Evolutionary conservation across 768 basidiomycete species (phyloP), one percentile per base, ranked within the genome.

Genomic region (Tylopilus felleus): DNA sequence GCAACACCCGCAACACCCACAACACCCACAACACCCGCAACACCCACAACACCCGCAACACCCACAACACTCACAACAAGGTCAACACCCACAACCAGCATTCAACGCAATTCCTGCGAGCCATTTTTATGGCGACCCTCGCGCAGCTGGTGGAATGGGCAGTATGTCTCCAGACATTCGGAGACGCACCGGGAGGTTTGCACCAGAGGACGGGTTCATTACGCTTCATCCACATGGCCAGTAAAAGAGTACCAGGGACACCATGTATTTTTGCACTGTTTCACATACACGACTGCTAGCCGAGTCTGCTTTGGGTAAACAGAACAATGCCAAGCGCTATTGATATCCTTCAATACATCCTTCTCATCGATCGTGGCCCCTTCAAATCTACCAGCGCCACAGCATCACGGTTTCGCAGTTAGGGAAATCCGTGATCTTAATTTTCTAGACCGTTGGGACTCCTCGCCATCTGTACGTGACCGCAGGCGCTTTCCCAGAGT

Each of bases 101-200:
- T 74, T 74, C 57, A 62, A 61, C 35, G 49, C 69, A 7, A 72
- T 78, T 19, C 59, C 77, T n/a, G 68, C 76, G 0, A 51, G 51
- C 19, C 78, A 77, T 52, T 79, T 79, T 57, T 78, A 78, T 53
- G 73, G 63, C 6, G 62, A 65, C 38, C 69, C 68, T 44, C 64
- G 63, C 38, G 21, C 49, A 16, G 60, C 62, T 8, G 73, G 64
- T 16, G 72, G 67, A 22, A 73, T 76, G 69, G 63, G 68, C 6
- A 69, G 61, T 13, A 71, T 73, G 66, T 68, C 71, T 38, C 70
- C 71, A 21, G 70, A 73, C 38, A 61, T 72, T 28, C 65, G 70
- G 36, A 61, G 70, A 59, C 64, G 71, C 25, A 36, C 55, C 0
- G 65, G 65, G 36, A 66, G 70, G 42, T 42, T 71, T 49, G 71